Conservation (phyloP, 2,329 filamentous ascomycete species). For the Diaporthe velutina region DNA sequence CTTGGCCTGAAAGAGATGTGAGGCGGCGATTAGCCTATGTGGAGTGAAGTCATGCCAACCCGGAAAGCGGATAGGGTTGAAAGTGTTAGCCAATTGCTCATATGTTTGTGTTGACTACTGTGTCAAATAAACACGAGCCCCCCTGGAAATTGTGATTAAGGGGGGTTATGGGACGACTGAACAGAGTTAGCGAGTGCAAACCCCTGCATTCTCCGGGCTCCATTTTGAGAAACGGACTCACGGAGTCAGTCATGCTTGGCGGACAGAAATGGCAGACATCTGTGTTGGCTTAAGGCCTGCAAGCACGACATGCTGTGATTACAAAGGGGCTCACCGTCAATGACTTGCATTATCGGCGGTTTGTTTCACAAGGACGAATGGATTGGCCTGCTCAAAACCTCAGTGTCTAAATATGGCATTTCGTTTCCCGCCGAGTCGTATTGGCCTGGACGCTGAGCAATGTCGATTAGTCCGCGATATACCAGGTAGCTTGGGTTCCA, state of each 20-base stretch:
- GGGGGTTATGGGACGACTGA: conserved; percentile 10
- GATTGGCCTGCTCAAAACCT: neutral
- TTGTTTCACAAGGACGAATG: neutral
- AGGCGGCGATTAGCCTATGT: neutral
- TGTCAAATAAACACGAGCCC: conserved; percentile 12
- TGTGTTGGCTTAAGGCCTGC: neutral
- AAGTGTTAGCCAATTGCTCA: neutral
- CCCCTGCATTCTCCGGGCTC: neutral
- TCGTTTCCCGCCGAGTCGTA: neutral
- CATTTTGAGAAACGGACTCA: neutral
- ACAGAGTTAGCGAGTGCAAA: neutral
- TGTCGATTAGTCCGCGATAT: neutral
- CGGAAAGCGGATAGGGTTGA: neutral
- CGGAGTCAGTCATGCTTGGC: conserved; percentile 10
- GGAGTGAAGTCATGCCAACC: conserved; percentile 12
- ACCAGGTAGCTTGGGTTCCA: neutral
- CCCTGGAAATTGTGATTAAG: conserved; percentile 2
- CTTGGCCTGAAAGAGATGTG: conserved; percentile 1
- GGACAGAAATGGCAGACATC: neutral
- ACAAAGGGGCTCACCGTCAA: neutral
- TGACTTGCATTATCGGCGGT: neutral
- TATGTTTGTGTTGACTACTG: neutral
- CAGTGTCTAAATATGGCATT: neutral
- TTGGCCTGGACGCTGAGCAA: neutral
- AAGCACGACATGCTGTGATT: neutral